Evolutionary conservation across 2,329 filamentous ascomycete genomes (phyloP).

Genomic region (Nannizziopsis arthrosporioides): DNA sequence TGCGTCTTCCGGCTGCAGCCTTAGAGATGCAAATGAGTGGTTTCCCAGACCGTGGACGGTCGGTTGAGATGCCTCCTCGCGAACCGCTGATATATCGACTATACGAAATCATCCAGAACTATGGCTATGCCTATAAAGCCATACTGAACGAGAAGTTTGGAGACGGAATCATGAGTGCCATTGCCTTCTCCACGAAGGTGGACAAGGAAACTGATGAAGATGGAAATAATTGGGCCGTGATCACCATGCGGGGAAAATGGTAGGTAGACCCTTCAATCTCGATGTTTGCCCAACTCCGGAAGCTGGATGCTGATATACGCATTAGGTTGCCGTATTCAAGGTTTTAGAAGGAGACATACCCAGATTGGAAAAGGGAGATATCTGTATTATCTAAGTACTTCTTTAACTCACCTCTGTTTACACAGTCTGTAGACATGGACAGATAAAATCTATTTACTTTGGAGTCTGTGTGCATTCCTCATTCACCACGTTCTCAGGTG

Average conservation of each 20-base stretch:
- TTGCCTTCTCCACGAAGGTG: slow-evolving; percentile 78
- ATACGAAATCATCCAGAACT: slow-evolving; percentile 93
- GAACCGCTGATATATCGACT: slow-evolving; percentile 82
- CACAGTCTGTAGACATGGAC: too few species aligned
- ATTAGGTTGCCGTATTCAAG: slow-evolving; percentile 37
- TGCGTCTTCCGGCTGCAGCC: slow-evolving; percentile 47
- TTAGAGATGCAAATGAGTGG: slow-evolving; percentile 55
- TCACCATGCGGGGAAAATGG: slow-evolving; percentile 76
- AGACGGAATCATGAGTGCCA: slow-evolving; percentile 93
- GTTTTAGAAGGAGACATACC: slow-evolving; percentile 19
- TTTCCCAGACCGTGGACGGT: slow-evolving; percentile 69
- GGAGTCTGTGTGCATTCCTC: too few species aligned
- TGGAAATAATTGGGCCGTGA: slow-evolving; percentile 71
- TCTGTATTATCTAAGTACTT: too few species aligned
- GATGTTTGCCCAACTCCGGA: background rate
- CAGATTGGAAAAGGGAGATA: too few species aligned
- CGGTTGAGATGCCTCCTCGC: slow-evolving; percentile 69
- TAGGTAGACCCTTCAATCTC: slow-evolving; percentile 32
- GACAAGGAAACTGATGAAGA: slow-evolving; percentile 86
- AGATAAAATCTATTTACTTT: too few species aligned
- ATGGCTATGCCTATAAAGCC: slow-evolving; percentile 91
- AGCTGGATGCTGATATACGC: slow-evolving; percentile 12
- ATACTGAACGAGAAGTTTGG: slow-evolving; percentile 91
- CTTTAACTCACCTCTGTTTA: too few species aligned
- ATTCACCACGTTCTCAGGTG: too few species aligned